These are phyloP conservation scores for Saccharomycopsis fermentans DNA, from an alignment of 805 yeast genomes.

Conservation along the genomic window DNA sequence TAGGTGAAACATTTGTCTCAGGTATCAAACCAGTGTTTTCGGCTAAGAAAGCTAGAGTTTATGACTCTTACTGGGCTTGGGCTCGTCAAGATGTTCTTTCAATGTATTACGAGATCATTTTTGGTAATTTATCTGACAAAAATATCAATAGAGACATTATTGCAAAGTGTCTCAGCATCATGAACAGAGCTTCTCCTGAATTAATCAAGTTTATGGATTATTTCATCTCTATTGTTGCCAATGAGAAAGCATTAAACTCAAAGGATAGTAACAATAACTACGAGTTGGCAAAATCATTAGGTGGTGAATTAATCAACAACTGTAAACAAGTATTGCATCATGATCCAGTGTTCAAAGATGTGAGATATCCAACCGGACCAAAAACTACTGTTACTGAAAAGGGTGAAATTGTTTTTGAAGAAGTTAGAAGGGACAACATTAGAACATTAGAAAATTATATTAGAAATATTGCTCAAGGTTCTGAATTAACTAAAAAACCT, in stretches of 20 bases:
- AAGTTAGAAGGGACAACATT: conserved; percentile 79
- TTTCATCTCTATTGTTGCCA: conserved; percentile 50
- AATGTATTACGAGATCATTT: conserved; percentile 91
- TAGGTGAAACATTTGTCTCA: conserved; percentile 87
- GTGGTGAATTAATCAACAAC: conserved; percentile 90
- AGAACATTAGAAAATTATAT: conserved; percentile 95
- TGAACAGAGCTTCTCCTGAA: conserved; percentile 94
- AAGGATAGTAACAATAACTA: conserved; percentile 29
- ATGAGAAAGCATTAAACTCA: conserved; percentile 69
- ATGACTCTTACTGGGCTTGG: conserved; percentile 99
- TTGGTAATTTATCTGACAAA: conserved; percentile 77
- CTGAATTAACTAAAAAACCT: conserved; percentile 67
- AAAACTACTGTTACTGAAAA: conserved; percentile 77
- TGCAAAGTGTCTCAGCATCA: conserved; percentile 89
- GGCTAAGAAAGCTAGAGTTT: conserved; percentile 85
- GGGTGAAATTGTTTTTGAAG: conserved; percentile 80
- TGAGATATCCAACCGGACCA: conserved; percentile 90
- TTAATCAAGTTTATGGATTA: conserved; percentile 96
- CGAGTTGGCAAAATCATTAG: conserved; percentile 78
- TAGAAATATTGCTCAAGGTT: conserved; percentile 93
- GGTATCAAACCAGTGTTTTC: conserved; percentile 90
- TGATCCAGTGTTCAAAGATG: conserved; percentile 93
- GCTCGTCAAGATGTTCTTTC: conserved; percentile 94
- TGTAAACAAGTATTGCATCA: conserved; percentile 74
- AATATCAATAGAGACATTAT: conserved; percentile 94